Evolutionary conservation across 208 protist species (phyloP).

Genomic region (Novymonas esmeraldas): DNA sequence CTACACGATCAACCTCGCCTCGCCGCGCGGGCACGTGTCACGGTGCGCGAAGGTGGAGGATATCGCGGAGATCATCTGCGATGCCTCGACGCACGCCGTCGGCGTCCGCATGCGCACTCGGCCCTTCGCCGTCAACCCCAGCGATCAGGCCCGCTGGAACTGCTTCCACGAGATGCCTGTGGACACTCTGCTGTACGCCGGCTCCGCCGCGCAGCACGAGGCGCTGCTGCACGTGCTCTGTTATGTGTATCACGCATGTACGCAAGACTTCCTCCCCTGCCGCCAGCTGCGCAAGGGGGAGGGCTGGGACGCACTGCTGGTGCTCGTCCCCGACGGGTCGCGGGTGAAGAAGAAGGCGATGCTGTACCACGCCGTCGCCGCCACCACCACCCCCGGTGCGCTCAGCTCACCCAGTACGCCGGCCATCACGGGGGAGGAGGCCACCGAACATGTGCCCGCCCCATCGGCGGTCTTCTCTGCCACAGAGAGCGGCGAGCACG

Average conservation of each 20-base stretch:
- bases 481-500: too few species aligned
- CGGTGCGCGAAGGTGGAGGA: constrained; percentile 49
- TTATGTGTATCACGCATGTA: constrained; percentile 20
- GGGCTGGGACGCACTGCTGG: constrained; percentile 25
- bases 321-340: constrained; percentile 39
- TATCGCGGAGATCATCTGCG: constrained; percentile 31
- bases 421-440: too few species aligned
- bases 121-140: constrained; percentile 25
- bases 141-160: constrained; percentile 2
- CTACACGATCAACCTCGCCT: constrained; percentile 38
- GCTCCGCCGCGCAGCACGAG: constrained; percentile 4
- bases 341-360: constrained; percentile 38
- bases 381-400: not conserved
- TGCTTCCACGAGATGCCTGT: constrained; percentile 55
- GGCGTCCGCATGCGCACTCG: constrained; percentile 39
- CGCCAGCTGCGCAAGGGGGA: constrained; percentile 17
- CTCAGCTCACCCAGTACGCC: too few species aligned
- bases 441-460: too few species aligned
- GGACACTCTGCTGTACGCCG: constrained; percentile 33
- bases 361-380: constrained; percentile 3
- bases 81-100: constrained; percentile 13
- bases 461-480: too few species aligned
- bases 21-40: constrained; percentile 17
- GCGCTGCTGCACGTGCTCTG: constrained; percentile 20
- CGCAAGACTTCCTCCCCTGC: constrained; percentile 14